Base-by-base conservation (phyloP, 2,329 filamentous ascomycete species). In the Thermomyces lanuginosus region DNA sequence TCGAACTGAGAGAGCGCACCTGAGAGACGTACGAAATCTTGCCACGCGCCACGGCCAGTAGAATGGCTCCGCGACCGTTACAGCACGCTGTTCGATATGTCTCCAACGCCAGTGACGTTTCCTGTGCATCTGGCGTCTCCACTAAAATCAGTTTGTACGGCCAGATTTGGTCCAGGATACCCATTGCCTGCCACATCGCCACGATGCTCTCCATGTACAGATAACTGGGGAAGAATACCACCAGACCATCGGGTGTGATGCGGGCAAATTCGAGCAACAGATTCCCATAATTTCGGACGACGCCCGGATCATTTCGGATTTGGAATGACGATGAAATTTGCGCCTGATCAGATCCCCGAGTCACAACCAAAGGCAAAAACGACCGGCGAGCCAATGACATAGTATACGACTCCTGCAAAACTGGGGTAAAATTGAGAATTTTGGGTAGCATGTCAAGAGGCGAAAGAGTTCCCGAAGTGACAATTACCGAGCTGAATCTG, bases 191-290 rank as follows among this genome's bases (percentile, higher is more conserved):
- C 89, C 89, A 98, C 73, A 92, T 92, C 49, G 78, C 86, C 49
- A 98, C 93, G 49, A 95, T 95, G 27, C 78, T 89, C 49, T 98
- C 89, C 89, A 98, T 95, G 58, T 98, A 98, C 1, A 98, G 67
- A 44, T 98, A 98, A 0, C 83, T 92, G 0, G 89, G 91, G 50
- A 98, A 98, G 63, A 98, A 98, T 20, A 98, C 89, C n/a, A 98
- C 89, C 53, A 98, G 75, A 16, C 89, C 89, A 44, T 98, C 89
- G 0, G 89, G 91, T 0, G 89, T 98, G 37, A 95, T 75, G 51
- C 86, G 91, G 28, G 83, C 80, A 49, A 98, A 95, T 48, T 98
- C 89, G 5, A 84, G 89, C 16, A 98, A 62, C 2, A 98, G 64
- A 37, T 76, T 89, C 22, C 89, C 91, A 42, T 93, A 98, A 51